Evolutionary conservation across 192 early-diverging fungal genomes (phyloP).

Genomic region (Podila epigama): DNA sequence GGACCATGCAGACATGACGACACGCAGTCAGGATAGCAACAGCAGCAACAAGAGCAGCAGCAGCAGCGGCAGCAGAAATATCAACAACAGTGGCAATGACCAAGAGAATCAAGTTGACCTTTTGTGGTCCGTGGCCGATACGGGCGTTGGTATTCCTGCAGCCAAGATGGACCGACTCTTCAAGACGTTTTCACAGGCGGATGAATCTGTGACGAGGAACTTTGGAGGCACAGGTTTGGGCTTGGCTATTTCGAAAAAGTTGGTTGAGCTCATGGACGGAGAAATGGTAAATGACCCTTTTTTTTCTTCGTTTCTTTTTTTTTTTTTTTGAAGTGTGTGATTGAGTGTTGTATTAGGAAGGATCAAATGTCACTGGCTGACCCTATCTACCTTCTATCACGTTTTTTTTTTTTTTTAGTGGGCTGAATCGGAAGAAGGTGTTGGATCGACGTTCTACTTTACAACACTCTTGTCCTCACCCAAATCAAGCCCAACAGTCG

Average conservation of each 20-base stretch:
- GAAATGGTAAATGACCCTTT: constrained; percentile 21
- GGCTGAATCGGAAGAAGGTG: constrained; percentile 45
- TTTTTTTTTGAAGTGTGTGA: neutral
- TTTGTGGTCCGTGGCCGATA: constrained; percentile 48
- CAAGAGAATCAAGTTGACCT: constrained; percentile 17
- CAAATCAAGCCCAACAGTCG: constrained; percentile 16
- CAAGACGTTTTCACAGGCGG: constrained; percentile 55
- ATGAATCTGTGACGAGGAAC: constrained; percentile 52
- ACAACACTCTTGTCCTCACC: constrained; percentile 28
- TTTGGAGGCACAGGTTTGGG: constrained; percentile 57
- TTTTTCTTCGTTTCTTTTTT: neutral
- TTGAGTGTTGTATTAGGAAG: neutral
- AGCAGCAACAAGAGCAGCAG: neutral
- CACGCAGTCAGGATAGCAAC: too few relatives aligned
- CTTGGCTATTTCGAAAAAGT: constrained; percentile 48
- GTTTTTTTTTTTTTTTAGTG: constrained; percentile 13
- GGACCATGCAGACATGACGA: too few relatives aligned
- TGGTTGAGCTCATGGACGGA: constrained; percentile 52
- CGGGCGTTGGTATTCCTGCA: constrained; percentile 49
- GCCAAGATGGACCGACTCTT: constrained; percentile 47
- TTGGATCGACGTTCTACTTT: constrained; percentile 45
- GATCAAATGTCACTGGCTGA: too few relatives aligned
- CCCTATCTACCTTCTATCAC: too few relatives aligned
- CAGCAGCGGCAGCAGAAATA: neutral
- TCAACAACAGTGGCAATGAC: neutral